These are phyloP conservation scores for Telfairia occidentalis DNA, from an alignment of 331 rosid species.

Conservation along the genomic window DNA sequence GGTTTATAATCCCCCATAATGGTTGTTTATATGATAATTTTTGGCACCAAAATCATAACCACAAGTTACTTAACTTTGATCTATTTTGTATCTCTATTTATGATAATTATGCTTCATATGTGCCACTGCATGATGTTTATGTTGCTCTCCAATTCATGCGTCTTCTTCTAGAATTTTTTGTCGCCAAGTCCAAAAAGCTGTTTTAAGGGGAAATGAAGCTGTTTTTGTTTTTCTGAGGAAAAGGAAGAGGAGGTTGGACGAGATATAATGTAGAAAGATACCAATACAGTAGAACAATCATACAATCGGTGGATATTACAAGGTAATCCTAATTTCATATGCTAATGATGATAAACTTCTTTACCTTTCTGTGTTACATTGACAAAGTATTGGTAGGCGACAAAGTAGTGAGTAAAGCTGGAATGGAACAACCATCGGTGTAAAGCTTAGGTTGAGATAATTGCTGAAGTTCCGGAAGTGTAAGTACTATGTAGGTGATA, in stretches of 20 bases:
- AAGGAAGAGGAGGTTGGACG: conserved; percentile 78
- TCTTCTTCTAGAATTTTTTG: conserved; percentile 31
- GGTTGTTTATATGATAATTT: background rate
- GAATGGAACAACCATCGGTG: conserved; percentile 79
- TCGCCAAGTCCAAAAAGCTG: conserved; percentile 38
- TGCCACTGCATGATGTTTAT: too few species aligned
- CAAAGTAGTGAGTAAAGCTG: conserved; percentile 69
- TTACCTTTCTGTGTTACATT: conserved; percentile 3
- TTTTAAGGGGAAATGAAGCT: background rate
- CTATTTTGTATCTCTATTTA: background rate
- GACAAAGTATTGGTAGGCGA: conserved; percentile 85
- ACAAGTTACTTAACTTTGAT: background rate
- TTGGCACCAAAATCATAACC: background rate
- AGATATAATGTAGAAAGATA: conserved; percentile 59
- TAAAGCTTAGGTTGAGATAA: conserved; percentile 62
- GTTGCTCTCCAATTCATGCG: background rate
- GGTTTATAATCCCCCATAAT: background rate
- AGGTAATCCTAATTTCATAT: conserved; percentile 30
- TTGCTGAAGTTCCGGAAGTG: conserved; percentile 87
- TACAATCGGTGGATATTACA: conserved; percentile 90
- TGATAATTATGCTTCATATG: background rate
- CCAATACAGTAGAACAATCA: conserved; percentile 68
- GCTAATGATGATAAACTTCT: background rate
- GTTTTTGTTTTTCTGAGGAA: background rate
- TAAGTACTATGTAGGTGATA: conserved; percentile 99